phyloP scores from a whole-genome alignment of 352 stramenopile genomes.

The Plasmopara halstedii region DNA sequence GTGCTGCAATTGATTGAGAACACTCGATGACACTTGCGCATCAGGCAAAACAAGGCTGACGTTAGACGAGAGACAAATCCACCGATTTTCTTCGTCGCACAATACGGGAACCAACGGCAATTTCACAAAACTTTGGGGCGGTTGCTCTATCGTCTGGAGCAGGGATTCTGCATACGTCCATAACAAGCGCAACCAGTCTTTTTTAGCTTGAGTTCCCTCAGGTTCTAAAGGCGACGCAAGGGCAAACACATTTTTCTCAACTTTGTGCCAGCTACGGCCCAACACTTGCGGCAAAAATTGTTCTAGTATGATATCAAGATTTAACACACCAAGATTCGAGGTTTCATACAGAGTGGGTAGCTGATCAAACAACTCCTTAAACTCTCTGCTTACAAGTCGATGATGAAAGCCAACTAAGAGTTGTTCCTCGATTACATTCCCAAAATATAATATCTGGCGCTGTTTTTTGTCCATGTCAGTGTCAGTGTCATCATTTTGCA shows the following conservation, averaged over 20 bases:
- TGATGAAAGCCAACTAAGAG: constrained; percentile 39
- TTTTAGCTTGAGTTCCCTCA: constrained; percentile 8
- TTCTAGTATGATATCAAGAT: constrained; percentile 21
- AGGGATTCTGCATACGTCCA: constrained; percentile 47
- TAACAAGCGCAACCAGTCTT: constrained; percentile 40
- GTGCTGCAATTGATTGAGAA: constrained; percentile 16
- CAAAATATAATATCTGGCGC: constrained; percentile 32
- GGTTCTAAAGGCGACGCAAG: constrained; percentile 9
- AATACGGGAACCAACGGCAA: constrained; percentile 40
- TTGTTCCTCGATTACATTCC: constrained; percentile 35
- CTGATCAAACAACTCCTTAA: constrained; percentile 38
- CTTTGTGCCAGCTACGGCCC: constrained; percentile 23
- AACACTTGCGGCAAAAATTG: constrained; percentile 40
- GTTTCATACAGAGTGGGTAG: constrained; percentile 29
- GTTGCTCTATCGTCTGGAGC: constrained; percentile 18
- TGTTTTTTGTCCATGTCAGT: constrained; percentile 2
- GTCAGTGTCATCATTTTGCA: background rate
- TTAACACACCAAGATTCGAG: constrained; percentile 40
- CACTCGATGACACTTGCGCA: constrained; percentile 6
- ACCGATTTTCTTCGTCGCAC: constrained; percentile 16
- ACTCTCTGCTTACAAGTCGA: constrained; percentile 29
- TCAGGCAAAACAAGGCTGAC: constrained; percentile 32
- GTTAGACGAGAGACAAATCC: constrained; percentile 25
- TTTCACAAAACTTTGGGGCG: constrained; percentile 22
- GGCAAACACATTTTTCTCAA: constrained; percentile 21